phyloP scores from a whole-genome alignment of 169 alveolate genomes.

The Cryptosporidium baileyi region DNA sequence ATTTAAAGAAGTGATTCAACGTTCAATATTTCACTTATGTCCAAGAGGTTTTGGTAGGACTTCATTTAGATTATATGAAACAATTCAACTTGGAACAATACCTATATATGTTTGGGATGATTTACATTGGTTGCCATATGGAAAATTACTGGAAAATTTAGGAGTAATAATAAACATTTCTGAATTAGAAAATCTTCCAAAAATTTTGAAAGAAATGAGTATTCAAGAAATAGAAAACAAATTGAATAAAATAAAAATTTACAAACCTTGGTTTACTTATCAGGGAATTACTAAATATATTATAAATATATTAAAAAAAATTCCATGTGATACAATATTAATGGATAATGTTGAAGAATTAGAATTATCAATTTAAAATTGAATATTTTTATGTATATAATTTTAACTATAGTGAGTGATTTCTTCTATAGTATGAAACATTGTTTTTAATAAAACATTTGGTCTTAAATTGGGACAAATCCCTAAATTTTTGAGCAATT shows the following conservation, averaged over 20 bases:
- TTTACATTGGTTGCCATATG: conserved; percentile 53
- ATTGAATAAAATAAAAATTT: background rate
- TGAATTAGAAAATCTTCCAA: background rate
- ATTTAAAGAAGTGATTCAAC: conserved; percentile 34
- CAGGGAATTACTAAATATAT: conserved; percentile 45
- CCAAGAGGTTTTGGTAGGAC: conserved; percentile 72
- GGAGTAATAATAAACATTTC: conserved; percentile 23
- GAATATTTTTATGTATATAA: background rate
- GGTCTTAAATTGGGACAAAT: conserved; percentile 38
- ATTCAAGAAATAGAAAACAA: background rate
- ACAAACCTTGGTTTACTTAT: conserved; percentile 53
- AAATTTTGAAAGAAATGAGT: background rate
- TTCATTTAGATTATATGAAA: conserved; percentile 66
- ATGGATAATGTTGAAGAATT: conserved; percentile 1
- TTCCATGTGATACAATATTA: background rate
- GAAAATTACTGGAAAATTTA: conserved; percentile 13
- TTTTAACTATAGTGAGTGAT: background rate
- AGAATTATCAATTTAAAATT: background rate
- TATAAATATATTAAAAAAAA: background rate
- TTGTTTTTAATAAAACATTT: conserved; percentile 4
- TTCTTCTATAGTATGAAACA: conserved; percentile 51
- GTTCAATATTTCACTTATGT: conserved; percentile 60
- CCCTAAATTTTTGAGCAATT: conserved; percentile 20
- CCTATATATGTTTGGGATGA: conserved; percentile 72
- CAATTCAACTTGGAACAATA: conserved; percentile 66